These are phyloP conservation scores for Metschnikowia dekortorum DNA, from an alignment of 805 yeast species.

Conservation along the genomic window DNA sequence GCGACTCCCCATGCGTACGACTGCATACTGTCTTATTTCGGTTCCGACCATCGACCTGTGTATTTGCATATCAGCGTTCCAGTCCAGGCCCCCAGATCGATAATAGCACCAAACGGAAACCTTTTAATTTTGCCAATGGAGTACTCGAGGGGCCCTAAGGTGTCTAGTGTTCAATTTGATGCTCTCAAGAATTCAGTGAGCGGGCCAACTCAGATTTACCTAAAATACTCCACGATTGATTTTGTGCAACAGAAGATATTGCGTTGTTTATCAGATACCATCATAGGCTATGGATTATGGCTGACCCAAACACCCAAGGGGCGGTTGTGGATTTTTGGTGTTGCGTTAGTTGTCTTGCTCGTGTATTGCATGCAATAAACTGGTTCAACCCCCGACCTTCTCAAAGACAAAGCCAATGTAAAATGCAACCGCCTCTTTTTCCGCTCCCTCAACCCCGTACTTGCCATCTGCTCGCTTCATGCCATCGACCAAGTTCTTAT, in stretches of 20 bases:
- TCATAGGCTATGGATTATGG: slow-evolving; percentile 36
- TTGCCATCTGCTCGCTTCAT: slow-evolving; percentile 74
- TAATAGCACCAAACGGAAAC: slow-evolving; percentile 15
- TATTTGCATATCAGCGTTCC: slow-evolving; percentile 49
- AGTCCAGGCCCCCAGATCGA: slow-evolving; percentile 27
- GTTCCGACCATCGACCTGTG: slow-evolving; percentile 85
- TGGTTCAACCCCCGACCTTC: slow-evolving; percentile 35
- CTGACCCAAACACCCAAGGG: slow-evolving; percentile 30
- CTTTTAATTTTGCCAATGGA: slow-evolving; percentile 12
- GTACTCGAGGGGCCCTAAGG: slow-evolving; percentile 5
- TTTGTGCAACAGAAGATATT: slow-evolving; percentile 21
- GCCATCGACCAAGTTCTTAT: slow-evolving; percentile 61
- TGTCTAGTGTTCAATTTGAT: slow-evolving; percentile 7
- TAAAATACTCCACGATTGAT: slow-evolving; percentile 33
- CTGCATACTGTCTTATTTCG: slow-evolving; percentile 42
- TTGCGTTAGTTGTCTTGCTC: slow-evolving; percentile 14
- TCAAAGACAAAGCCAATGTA: slow-evolving; percentile 82
- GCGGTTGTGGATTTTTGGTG: slow-evolving; percentile 21
- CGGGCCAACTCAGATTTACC: slow-evolving; percentile 39
- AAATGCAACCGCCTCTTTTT: slow-evolving; percentile 85
- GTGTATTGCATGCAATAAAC: not conserved
- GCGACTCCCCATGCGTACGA: slow-evolving; percentile 41
- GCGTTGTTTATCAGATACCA: slow-evolving; percentile 24
- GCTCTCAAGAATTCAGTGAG: slow-evolving; percentile 20
- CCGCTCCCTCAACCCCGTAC: slow-evolving; percentile 84